Evolutionary conservation across 176 grass and related monocot genomes (phyloP), one percentile per base, ranked within the genome.

Genomic region (Phoenix dactylifera): DNA sequence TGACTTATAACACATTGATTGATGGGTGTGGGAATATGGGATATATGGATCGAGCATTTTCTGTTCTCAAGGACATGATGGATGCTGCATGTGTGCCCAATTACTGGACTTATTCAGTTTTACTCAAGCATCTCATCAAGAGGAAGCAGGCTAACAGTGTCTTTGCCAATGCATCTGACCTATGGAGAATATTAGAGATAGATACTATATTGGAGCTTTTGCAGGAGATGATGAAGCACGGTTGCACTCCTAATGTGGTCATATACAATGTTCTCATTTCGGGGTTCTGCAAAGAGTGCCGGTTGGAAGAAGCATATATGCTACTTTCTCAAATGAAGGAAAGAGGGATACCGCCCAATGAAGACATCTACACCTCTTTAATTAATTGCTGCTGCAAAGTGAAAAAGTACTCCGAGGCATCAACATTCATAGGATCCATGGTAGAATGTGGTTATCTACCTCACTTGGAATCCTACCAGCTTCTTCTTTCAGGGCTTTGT

Each of bases 1-100:
- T 83, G 7, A 66, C 77, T 15, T 89, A 80, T 66, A 80, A 83
- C 69, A 89, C 76, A 66, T 71, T 80, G 60, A 74, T 89, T 32
- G 22, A 71, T 74, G 85, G 76, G 18, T 56, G 73, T 59, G 18
- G 73, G 44, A 80, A 39, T 66, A 74, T 70, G 26, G 80, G 80
- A 17, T 58, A 70, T n/a, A 80, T 58, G 69, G 76, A 89, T 50
- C 7, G 28, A 58, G 85, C 85, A 26, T 63, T 83, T 35, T 44
- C 63, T 62, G 26, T 59, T 62, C 68, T 89, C 58, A 83, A 89
- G 60, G 29, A 59, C 54, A 83, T 89, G 85, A 62, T 59, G 15
- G 66, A 63, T 83, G 26, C 64, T 76, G 39, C 69, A 62, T 83
- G 72, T 63, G 55, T 62, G 51, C 80, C 85, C 57, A 80, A 88